phyloP scores from a whole-genome alignment of 805 yeast species.

The Candida saitoana region DNA sequence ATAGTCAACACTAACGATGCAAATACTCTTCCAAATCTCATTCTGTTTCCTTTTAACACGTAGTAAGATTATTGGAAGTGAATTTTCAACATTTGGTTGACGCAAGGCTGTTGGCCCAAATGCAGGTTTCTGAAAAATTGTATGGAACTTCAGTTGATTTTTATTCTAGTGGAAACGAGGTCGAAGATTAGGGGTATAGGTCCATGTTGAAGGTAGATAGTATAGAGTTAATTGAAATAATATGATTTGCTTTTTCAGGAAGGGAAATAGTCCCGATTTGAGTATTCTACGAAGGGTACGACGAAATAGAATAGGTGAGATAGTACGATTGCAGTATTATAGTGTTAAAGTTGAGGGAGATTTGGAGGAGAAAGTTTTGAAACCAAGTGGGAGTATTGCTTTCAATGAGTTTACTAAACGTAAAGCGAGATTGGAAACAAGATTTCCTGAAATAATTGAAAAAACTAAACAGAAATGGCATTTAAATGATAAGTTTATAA shows the following conservation, averaged over 20 bases:
- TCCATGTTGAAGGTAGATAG: not conserved
- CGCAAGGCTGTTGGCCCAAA: not conserved
- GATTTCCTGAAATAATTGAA: not conserved
- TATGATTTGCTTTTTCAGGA: not conserved
- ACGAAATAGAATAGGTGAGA: not conserved
- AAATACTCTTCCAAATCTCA: conserved; percentile 10
- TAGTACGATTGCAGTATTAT: not conserved
- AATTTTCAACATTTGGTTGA: not conserved
- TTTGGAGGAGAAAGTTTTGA: not conserved
- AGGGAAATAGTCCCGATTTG: not conserved
- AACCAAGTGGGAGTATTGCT: not conserved
- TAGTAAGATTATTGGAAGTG: not conserved
- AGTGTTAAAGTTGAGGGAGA: not conserved
- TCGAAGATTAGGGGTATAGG: not conserved
- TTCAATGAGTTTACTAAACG: not conserved
- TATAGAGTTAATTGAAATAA: not conserved
- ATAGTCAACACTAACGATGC: not conserved
- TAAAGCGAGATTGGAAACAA: not conserved
- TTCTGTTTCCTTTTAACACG: conserved; percentile 1
- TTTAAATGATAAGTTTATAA: not conserved
- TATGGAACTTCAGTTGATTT: not conserved
- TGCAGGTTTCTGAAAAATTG: not conserved
- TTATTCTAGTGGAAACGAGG: no score
- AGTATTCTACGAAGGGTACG: not conserved
- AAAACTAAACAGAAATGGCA: not conserved